phyloP scores from a whole-genome alignment of 345 rosid genomes.

The Mangifera indica region DNA sequence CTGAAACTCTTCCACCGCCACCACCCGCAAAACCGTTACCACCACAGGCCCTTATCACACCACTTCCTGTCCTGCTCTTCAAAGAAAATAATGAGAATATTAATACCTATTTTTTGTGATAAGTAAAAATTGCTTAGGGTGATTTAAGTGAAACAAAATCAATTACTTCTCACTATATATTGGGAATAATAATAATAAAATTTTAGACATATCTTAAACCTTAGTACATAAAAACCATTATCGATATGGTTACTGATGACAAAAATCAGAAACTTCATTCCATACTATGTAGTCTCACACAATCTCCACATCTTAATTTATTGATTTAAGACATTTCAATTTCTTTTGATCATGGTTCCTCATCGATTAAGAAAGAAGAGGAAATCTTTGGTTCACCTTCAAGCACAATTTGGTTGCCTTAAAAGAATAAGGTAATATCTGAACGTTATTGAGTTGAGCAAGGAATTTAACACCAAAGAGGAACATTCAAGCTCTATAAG shows the following conservation, averaged over 20 bases:
- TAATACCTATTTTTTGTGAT: constrained; percentile 5
- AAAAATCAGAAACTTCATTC: background rate
- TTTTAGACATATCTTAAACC: background rate
- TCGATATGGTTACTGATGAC: background rate
- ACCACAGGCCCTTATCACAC: constrained; percentile 91
- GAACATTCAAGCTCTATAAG: background rate
- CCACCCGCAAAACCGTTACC: constrained; percentile 98
- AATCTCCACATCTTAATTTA: background rate
- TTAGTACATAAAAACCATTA: background rate
- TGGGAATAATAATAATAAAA: too few species aligned
- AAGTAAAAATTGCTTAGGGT: background rate
- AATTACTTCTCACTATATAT: background rate
- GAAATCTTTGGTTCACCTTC: background rate
- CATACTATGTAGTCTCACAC: background rate
- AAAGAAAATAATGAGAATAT: constrained; percentile 31
- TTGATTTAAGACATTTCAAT: background rate
- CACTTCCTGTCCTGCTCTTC: constrained; percentile 93
- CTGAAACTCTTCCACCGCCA: constrained; percentile 97
- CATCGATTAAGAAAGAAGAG: background rate
- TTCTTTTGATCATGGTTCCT: background rate
- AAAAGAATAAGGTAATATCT: too few species aligned
- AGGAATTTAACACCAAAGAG: background rate
- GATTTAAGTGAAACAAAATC: background rate
- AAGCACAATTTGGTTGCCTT: background rate
- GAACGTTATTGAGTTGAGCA: background rate